phyloP scores from a whole-genome alignment of 2,329 filamentous ascomycete genomes.

The Colletotrichum truncatum region DNA sequence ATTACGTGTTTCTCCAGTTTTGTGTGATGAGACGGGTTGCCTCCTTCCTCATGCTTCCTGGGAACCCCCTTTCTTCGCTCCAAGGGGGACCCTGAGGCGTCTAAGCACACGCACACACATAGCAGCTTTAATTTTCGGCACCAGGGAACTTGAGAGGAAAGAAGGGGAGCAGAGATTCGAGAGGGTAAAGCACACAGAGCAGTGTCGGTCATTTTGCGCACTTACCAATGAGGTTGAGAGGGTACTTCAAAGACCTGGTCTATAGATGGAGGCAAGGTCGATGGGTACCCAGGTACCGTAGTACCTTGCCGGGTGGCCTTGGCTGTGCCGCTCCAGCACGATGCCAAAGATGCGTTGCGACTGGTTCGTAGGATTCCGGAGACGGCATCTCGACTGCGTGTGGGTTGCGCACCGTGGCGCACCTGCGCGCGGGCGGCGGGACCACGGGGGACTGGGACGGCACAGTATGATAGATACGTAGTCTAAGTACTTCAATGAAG shows the following conservation, averaged over 20 bases:
- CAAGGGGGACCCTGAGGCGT: neutral
- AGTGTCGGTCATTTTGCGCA: too few relatives aligned
- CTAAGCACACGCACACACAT: neutral
- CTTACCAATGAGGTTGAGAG: too few relatives aligned
- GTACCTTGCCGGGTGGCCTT: neutral
- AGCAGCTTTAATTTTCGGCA: neutral
- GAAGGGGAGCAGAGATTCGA: neutral
- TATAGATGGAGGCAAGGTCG: slow-evolving; percentile 5
- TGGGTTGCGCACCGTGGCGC: slow-evolving; percentile 14
- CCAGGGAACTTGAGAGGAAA: neutral
- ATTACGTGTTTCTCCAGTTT: slow-evolving; percentile 4
- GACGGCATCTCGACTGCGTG: slow-evolving; percentile 19
- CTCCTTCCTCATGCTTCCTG: slow-evolving; percentile 3
- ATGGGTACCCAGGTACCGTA: slow-evolving; percentile 10
- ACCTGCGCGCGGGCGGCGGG: slow-evolving; percentile 5
- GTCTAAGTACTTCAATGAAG: neutral
- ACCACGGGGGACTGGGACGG: neutral
- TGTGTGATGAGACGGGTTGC: neutral
- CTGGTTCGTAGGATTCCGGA: slow-evolving; percentile 29
- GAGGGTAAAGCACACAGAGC: neutral
- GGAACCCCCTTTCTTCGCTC: slow-evolving; percentile 9
- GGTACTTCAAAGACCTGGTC: neutral
- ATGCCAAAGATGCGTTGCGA: slow-evolving; percentile 26
- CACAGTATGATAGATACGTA: neutral
- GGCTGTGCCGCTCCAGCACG: slow-evolving; percentile 10